phyloP scores from a whole-genome alignment of 306 rosid genomes.

The Pterocarpus santalinus region DNA sequence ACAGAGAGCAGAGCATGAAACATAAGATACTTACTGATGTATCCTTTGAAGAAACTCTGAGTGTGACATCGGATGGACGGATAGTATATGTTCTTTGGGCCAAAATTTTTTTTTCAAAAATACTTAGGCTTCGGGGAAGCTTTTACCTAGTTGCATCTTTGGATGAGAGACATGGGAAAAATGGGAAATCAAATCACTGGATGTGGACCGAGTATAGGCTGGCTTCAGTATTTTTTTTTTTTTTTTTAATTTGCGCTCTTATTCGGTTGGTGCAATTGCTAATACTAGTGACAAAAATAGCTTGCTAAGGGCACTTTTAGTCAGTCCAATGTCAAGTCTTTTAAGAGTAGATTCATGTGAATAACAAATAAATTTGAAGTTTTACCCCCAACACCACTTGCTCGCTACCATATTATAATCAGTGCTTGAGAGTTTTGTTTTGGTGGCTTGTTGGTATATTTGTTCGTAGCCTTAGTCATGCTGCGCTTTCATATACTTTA shows the following conservation, averaged over 20 bases:
- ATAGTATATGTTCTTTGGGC: neutral
- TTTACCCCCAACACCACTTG: conserved; percentile 6
- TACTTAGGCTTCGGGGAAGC: conserved; percentile 5
- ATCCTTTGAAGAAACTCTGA: conserved; percentile 23
- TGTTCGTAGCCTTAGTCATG: conserved; percentile 1
- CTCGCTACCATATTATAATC: neutral
- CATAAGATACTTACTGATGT: conserved; percentile 7
- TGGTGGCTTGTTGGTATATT: neutral
- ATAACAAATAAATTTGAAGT: conserved; percentile 18
- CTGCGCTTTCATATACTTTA: conserved; percentile 1
- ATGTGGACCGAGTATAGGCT: neutral
- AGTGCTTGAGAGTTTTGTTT: conserved; percentile 9
- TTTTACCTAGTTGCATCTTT: conserved; percentile 24
- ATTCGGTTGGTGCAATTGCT: conserved; percentile 34
- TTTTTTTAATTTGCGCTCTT: neutral
- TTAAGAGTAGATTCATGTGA: conserved; percentile 14
- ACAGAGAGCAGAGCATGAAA: conserved; percentile 15
- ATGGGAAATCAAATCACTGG: conserved; percentile 26
- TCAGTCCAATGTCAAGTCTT: conserved; percentile 13
- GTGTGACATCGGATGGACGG: conserved; percentile 22
- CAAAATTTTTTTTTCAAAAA: neutral
- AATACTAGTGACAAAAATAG: conserved; percentile 19
- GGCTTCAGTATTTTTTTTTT: neutral
- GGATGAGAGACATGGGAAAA: conserved; percentile 7
- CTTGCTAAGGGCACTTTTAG: neutral